A percentile compares a stretch with the other conserved stretches of the same genome.
phyloP scores from a whole-genome alignment of 2,329 filamentous ascomycete species.

The Aureobasidium sp. region DNA sequence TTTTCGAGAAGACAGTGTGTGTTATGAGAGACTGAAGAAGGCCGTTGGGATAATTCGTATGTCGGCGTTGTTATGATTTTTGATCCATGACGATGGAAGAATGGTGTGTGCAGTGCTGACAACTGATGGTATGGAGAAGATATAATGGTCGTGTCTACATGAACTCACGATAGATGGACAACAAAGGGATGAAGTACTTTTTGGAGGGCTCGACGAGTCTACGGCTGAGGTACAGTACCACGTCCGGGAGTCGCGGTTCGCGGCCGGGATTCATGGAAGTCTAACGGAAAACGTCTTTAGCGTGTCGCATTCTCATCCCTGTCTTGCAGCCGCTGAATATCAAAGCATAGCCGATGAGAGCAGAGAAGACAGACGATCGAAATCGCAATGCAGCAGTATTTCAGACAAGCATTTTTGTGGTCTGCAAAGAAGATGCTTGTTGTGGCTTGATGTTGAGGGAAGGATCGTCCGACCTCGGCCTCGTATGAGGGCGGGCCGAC shows the following conservation, averaged over 20 bases:
- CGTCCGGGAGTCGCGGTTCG: not conserved
- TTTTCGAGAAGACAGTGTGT: not conserved
- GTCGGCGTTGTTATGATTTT: not conserved
- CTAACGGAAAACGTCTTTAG: not conserved
- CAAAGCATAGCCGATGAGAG: not conserved
- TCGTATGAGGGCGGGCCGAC: not conserved
- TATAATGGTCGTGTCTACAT: not conserved
- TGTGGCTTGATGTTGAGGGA: conserved; percentile 9
- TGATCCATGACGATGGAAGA: not conserved
- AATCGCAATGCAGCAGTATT: not conserved
- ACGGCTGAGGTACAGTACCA: not conserved
- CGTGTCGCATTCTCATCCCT: not conserved
- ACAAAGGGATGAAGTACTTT: not conserved
- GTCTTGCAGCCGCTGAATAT: not conserved
- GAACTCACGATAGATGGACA: not conserved
- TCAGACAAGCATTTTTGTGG: not conserved
- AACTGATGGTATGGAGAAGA: not conserved
- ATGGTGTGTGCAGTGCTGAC: not conserved
- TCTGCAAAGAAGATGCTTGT: not conserved
- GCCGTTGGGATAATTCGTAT: not conserved
- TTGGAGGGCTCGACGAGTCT: not conserved
- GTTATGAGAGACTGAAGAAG: not conserved
- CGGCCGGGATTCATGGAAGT: not conserved
- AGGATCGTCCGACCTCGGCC: conserved; percentile 10
- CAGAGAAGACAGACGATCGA: too few species aligned